Base-by-base conservation (phyloP, 1,284 basidiomycete species). In the Apiotrichum domesticum region DNA sequence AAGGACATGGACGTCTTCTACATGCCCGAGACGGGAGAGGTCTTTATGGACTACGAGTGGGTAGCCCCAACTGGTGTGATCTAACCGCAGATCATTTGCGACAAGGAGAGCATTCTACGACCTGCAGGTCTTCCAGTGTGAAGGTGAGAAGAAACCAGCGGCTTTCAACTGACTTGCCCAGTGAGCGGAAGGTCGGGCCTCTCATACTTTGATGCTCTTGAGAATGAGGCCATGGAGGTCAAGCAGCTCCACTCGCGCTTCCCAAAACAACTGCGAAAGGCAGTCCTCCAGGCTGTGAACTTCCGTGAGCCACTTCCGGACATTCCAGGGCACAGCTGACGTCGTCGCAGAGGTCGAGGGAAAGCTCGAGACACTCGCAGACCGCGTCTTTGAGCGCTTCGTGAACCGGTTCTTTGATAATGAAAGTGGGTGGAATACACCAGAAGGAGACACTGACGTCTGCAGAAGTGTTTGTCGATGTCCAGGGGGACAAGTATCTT, bases 11-110 rank as follows among this genome's bases (percentile, higher is more conserved):
- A 87, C 69, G 90, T 93, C 73, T 96, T 85, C 79, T 92, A 89
- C 79, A 85, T 97, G 70, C 80, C 85, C 59, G 85, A 90, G 76
- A 96, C 93, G 4, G 93, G 92, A 67, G 93, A 97, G 82, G 88
- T 96, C 74, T 97, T 97, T 74, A 85, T 90, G 63, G 86, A 86
- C 69, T 96, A 95, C 72, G 91, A 95, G 91, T 94, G 72, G 73
- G 88, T 82, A 14, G 11, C 51, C 52, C 47, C 4, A 2, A 8
- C 4, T 11, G 47, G 62, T 65, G 46, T 62, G 41, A 6, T 21
- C 21, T 21, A 21, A 21, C 21, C 21, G 21, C 21, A 96, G 92
- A 70, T 84, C 89, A 10, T 98, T 95, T 79, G 85, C 88, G 32
- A 84, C 88, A 37, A 86, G 95, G 61, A 87, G 95, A 81, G 87